Base-by-base conservation (phyloP, 2,329 filamentous ascomycete species). In the Cytospora leucostoma region DNA sequence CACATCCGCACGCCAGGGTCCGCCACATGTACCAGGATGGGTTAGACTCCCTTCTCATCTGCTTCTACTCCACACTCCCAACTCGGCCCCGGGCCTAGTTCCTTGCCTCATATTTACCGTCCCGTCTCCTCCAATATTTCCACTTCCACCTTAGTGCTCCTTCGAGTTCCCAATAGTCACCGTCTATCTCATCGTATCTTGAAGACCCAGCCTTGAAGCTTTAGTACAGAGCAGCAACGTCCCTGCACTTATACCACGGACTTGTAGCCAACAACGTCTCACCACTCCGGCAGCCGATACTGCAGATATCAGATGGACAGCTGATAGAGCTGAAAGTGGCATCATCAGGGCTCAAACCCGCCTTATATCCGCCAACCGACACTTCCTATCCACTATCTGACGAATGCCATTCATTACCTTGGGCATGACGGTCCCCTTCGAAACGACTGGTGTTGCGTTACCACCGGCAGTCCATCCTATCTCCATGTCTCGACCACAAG, bases 401-500 rank as follows among this genome's bases (percentile, higher is more conserved):
- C 62, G 62, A 55, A 63, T 66, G 62, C 53, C 61, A 57, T 56
- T 59, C 51, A 27, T 55, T 50, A 64, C 47, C 44, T 61, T 62
- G 67, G 74, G 71, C 62, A 79, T 80, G 76, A 78, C 75, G 65
- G 71, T 74, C 47, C 75, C 77, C 44, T 76, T 74, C 70, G 72
- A 80, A 69, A 73, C 75, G 66, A 77, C 79, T 71, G 78, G 75
- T 66, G 74, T 78, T 60, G 63, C 61, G 56, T 73, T 77, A 50
- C 74, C 78, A 64, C 75, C 79, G 37, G 77, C 77, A 66, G 74
- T 78, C 57, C 80, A 80, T 65, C 78, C 80, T 35, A 75, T 82
- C 65, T 76, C 79, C 73, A 89, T 92, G 82, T 86, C 89, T 67
- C 85, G 91, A 71, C 89, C 89, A 34, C 89, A 91, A 79, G 88